Percentiles rank a stretch among this genome's conserved stretches.
Evolutionary conservation across 495 filamentous ascomycete genomes (phyloP).

Genomic region (Aspergillus carlsbadensis): DNA sequence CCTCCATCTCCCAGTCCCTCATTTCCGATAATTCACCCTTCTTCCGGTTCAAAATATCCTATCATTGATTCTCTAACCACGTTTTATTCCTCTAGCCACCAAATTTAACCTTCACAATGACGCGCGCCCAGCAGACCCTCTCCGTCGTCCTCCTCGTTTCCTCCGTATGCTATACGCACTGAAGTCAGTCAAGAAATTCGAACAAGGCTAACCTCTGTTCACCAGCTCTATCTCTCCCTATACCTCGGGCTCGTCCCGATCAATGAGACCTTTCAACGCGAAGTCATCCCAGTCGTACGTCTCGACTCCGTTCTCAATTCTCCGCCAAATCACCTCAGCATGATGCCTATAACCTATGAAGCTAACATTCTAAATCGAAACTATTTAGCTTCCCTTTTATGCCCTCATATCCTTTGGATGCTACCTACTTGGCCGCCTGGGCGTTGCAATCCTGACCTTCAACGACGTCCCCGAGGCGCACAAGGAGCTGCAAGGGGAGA

Average conservation of each 20-base stretch:
- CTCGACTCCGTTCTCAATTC: constrained; percentile 1
- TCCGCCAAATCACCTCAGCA: constrained; percentile 1
- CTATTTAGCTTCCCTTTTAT: constrained; percentile 84
- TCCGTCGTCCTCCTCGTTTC: constrained; percentile 81
- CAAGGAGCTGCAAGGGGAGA: constrained; percentile 76
- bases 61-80: too few relatives aligned
- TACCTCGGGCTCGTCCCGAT: constrained; percentile 85
- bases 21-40: constrained; percentile 1
- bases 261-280: constrained; percentile 58
- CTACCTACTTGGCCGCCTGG: constrained; percentile 88
- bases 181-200: background rate
- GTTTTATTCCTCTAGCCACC: too few relatives aligned
- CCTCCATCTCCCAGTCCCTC: constrained; percentile 2
- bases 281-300: constrained; percentile 55
- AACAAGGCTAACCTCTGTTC: background rate
- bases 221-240: constrained; percentile 66
- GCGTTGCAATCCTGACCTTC: constrained; percentile 90
- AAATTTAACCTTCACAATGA: constrained; percentile 59
- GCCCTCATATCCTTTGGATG: constrained; percentile 87
- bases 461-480: constrained; percentile 93
- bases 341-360: too few relatives aligned
- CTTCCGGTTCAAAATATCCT: background rate
- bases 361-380: too few relatives aligned
- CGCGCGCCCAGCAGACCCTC: constrained; percentile 89
- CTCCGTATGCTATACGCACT: constrained; percentile 58